Evolutionary conservation across 2,329 filamentous ascomycete species (phyloP).

Genomic region (Sordariomycetes sp.): DNA sequence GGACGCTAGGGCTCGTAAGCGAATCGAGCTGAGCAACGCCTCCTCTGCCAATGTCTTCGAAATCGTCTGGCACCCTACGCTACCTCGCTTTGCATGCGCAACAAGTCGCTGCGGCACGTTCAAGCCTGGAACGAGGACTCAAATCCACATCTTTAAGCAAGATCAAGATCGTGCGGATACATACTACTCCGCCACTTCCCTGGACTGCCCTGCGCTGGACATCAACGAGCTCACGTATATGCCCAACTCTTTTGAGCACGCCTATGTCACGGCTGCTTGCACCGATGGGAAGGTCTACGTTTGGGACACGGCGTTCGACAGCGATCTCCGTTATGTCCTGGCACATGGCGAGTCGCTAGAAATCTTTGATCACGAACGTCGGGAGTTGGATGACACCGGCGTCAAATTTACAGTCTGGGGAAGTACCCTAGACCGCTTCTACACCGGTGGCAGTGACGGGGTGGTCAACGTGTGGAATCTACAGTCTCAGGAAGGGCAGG

Average conservation of each 20-base stretch:
- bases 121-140: constrained; percentile 37
- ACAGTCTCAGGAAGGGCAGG: constrained; percentile 26
- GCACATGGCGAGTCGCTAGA: constrained; percentile 37
- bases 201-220: constrained; percentile 51
- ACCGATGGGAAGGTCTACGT: constrained; percentile 54
- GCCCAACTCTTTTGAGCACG: constrained; percentile 40
- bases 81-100: constrained; percentile 45
- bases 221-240: constrained; percentile 54
- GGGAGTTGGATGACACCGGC: constrained; percentile 48
- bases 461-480: constrained; percentile 56
- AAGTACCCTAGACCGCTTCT: constrained; percentile 44
- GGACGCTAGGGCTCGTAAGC: constrained; percentile 35
- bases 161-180: constrained; percentile 15
- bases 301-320: constrained; percentile 50
- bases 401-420: constrained; percentile 59
- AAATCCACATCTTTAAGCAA: constrained; percentile 44
- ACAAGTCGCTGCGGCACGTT: constrained; percentile 42
- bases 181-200: constrained; percentile 36
- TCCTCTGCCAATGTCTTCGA: constrained; percentile 55
- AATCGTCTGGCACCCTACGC: constrained; percentile 51
- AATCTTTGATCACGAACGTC: constrained; percentile 30
- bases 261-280: constrained; percentile 51
- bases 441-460: constrained; percentile 56
- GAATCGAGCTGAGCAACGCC: constrained; percentile 38
- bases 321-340: constrained; percentile 46